Evolutionary conservation across 805 yeast species (phyloP).

Genomic region (Nakazawaea ambrosiae): DNA sequence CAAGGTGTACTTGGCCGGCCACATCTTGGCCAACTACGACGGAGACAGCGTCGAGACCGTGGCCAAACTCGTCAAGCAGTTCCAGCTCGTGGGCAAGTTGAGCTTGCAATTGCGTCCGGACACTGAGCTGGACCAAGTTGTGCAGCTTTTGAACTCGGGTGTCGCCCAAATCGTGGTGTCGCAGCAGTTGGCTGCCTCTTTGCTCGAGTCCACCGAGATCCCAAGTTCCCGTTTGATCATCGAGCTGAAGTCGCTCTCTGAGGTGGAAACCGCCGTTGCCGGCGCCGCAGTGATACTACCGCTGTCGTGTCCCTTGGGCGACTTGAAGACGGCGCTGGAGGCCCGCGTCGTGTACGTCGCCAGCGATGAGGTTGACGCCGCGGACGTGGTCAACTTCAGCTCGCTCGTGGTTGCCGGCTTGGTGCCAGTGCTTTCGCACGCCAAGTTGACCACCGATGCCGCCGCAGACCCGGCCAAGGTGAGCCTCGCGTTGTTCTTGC

Average conservation of each 20-base stretch:
- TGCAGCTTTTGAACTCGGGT: conserved; percentile 16
- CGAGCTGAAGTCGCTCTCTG: conserved; percentile 15
- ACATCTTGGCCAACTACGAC: conserved; percentile 19
- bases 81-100: conserved; percentile 4
- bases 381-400: conserved; percentile 15
- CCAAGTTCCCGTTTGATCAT: conserved; percentile 27
- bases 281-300: conserved; percentile 17
- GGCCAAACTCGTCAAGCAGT: not conserved
- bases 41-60: conserved; percentile 6
- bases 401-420: conserved; percentile 26
- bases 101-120: conserved; percentile 8
- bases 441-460: conserved; percentile 26
- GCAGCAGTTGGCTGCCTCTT: not conserved
- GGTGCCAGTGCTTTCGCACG: conserved; percentile 26
- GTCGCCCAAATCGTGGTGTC: conserved; percentile 16
- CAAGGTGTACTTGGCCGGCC: conserved; percentile 19
- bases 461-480: conserved; percentile 18
- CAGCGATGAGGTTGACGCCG: conserved; percentile 11
- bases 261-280: conserved; percentile 14
- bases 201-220: conserved; percentile 12
- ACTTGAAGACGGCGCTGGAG: conserved; percentile 11
- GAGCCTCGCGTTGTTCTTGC: conserved; percentile 37
- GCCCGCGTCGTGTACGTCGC: conserved; percentile 17
- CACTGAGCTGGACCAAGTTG: conserved; percentile 11
- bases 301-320: conserved; percentile 14